Evolutionary conservation across 2,329 filamentous ascomycete species (phyloP), one percentile per base, ranked within the genome.

Genomic region (Phyllosticta citriasiana): DNA sequence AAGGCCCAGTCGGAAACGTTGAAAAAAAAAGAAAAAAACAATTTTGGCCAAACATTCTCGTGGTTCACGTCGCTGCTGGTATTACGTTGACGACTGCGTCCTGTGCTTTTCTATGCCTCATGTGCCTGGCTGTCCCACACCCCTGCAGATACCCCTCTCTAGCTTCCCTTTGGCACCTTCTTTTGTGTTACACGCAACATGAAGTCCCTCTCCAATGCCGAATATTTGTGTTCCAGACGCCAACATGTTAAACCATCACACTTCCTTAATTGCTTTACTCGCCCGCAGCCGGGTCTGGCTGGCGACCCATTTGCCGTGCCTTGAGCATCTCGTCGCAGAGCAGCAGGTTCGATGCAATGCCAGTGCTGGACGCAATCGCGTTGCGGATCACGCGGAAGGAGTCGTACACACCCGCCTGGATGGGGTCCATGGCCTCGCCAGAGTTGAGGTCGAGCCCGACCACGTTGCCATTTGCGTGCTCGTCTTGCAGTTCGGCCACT

Each of bases 281-380:
- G 22, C 64, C 68, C 47, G 66, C 68, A 14, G 68, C 68, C 53
- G 71, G 70, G 53, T 68, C 71, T 27, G 69, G 67, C 65, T 68
- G 66, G 24, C 71, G 69, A 60, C 71, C 71, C 94, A 99, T 99
- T 80, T 99, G 93, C 73, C 94, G 84, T 64, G 94, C 94, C 82
- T 99, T 99, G 69, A 99, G 81, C 80, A 99, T 83, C 81, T 99
- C 94, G 71, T 99, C 94, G 71, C 94, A 99, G 57, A 99, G 83
- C 66, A 99, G 80, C 66, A 99, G 80, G 78, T 99, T 99, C 9
- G 90, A 93, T 5, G 94, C 93, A 71, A 99, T 99, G 65, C 94
- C 91, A 26, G 93, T 88, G 74, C 91, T 94, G 35, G 92, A 97
- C 2, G 94, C 91, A 65, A 99, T 86, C 74, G 88, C 91, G 79